phyloP scores from a whole-genome alignment of 768 basidiomycete genomes.

The Collybia nuda region DNA sequence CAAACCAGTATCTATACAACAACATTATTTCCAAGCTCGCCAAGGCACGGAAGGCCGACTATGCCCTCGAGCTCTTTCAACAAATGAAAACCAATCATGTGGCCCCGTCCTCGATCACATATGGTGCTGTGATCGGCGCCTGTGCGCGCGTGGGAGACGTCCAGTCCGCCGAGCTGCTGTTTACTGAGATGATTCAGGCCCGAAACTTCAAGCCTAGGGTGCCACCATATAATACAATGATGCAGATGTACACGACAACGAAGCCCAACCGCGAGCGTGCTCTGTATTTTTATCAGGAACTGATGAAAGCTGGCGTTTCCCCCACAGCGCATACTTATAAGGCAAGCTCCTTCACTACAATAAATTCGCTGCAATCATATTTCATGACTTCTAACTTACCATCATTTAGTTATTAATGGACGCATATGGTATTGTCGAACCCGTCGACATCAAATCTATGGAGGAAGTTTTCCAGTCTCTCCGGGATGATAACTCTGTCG shows the following conservation, averaged over 20 bases:
- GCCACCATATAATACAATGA: conserved; percentile 98
- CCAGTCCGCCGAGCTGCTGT: conserved; percentile 76
- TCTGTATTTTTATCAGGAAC: conserved; percentile 69
- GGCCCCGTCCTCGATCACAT: conserved; percentile 82
- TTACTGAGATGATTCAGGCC: conserved; percentile 77
- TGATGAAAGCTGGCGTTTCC: conserved; percentile 56
- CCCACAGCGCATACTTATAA: conserved; percentile 96
- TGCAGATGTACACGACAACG: conserved; percentile 92
- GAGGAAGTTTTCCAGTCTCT: conserved; percentile 68
- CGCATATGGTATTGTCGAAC: conserved; percentile 83
- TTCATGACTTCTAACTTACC: conserved; percentile 6
- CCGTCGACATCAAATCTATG: conserved; percentile 73
- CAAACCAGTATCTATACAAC: conserved; percentile 92
- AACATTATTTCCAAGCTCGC: conserved; percentile 96
- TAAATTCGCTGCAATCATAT: too few relatives aligned
- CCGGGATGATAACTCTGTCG: conserved; percentile 41
- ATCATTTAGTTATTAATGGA: conserved; percentile 76
- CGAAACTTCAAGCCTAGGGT: conserved; percentile 83
- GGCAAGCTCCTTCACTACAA: conserved; percentile 36
- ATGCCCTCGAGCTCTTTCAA: conserved; percentile 84
- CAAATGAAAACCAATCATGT: conserved; percentile 74
- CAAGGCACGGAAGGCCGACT: conserved; percentile 91
- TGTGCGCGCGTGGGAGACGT: conserved; percentile 93
- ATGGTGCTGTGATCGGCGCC: conserved; percentile 91
- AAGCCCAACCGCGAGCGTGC: conserved; percentile 82